These are phyloP conservation scores for Eremothecium sinecaudum DNA, from an alignment of 1,139 yeast genomes.

Conservation along the genomic window DNA sequence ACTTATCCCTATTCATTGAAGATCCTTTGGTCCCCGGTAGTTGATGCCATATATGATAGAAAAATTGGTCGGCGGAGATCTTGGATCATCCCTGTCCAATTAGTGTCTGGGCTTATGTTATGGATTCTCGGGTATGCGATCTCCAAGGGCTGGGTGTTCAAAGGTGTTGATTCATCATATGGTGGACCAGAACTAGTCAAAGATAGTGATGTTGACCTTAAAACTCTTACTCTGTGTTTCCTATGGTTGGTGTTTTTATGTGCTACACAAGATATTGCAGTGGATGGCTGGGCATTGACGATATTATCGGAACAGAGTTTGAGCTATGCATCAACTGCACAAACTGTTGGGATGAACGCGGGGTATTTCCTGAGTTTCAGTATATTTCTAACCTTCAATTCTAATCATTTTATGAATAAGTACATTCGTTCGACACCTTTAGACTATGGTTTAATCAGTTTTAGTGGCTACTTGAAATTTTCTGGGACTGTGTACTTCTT, in stretches of 20 bases:
- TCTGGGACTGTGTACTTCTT: slow-evolving; percentile 69
- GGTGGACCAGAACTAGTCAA: slow-evolving; percentile 10
- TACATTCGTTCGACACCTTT: slow-evolving; percentile 56
- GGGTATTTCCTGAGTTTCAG: slow-evolving; percentile 92
- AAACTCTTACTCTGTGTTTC: slow-evolving; percentile 40
- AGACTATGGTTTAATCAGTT: slow-evolving; percentile 56
- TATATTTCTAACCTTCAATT: slow-evolving; percentile 78
- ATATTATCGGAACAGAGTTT: slow-evolving; percentile 68
- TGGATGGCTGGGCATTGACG: slow-evolving; percentile 97
- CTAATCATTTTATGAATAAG: slow-evolving; percentile 86
- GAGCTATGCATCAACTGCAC: slow-evolving; percentile 96
- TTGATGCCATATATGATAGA: slow-evolving; percentile 69
- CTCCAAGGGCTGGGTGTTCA: slow-evolving; percentile 48
- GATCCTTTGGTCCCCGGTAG: slow-evolving; percentile 91
- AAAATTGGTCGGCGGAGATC: slow-evolving; percentile 74
- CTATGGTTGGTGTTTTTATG: slow-evolving; percentile 74
- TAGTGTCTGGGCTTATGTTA: slow-evolving; percentile 61
- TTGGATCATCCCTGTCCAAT: slow-evolving; percentile 92
- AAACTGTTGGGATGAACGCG: slow-evolving; percentile 85
- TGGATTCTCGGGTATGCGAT: slow-evolving; percentile 47
- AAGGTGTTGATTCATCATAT: slow-evolving; percentile 38
- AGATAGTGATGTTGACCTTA: slow-evolving; percentile 16
- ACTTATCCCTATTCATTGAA: slow-evolving; percentile 91
- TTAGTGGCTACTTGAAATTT: slow-evolving; percentile 65
- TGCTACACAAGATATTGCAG: slow-evolving; percentile 98